Conservation (phyloP, 2,329 filamentous ascomycete genomes). For the Fusarium sp. region DNA sequence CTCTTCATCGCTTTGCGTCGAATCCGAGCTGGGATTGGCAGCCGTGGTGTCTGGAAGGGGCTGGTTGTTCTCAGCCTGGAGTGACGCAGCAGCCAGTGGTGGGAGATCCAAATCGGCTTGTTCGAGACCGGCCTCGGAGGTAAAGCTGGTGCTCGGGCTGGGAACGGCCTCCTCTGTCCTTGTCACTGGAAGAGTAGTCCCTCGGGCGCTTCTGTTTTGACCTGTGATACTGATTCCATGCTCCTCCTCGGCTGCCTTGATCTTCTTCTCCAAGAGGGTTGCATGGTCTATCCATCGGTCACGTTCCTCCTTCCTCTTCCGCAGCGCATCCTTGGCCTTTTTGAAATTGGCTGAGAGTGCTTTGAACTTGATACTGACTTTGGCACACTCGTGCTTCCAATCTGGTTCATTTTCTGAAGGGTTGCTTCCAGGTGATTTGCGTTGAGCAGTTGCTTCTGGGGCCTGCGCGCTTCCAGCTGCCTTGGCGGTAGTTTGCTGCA, state of each 20-base stretch:
- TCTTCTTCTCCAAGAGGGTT: slow-evolving; percentile 59
- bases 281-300: slow-evolving; percentile 64
- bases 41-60: slow-evolving; percentile 11
- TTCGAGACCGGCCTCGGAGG: slow-evolving; percentile 45
- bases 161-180: slow-evolving; percentile 25
- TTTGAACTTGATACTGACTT: slow-evolving; percentile 58
- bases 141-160: slow-evolving; percentile 40
- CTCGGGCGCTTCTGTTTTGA: slow-evolving; percentile 25
- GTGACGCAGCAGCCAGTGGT: slow-evolving; percentile 45
- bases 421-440: slow-evolving; percentile 5
- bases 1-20: slow-evolving; percentile 51
- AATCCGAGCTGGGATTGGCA: slow-evolving; percentile 45
- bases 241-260: slow-evolving; percentile 61
- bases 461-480: neutral
- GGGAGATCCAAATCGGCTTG: slow-evolving; percentile 50
- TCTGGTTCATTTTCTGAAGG: slow-evolving; percentile 33
- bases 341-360: slow-evolving; percentile 60
- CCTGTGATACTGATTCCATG: slow-evolving; percentile 52
- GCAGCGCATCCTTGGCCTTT: slow-evolving; percentile 56
- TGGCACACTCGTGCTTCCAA: slow-evolving; percentile 54
- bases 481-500: slow-evolving; percentile 26
- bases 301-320: slow-evolving; percentile 59
- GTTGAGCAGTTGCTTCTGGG: neutral
- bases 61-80: slow-evolving; percentile 17
- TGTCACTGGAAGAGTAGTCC: slow-evolving; percentile 16